Evolutionary conservation across 495 filamentous ascomycete genomes (phyloP).

Genomic region (Lepraria neglecta): DNA sequence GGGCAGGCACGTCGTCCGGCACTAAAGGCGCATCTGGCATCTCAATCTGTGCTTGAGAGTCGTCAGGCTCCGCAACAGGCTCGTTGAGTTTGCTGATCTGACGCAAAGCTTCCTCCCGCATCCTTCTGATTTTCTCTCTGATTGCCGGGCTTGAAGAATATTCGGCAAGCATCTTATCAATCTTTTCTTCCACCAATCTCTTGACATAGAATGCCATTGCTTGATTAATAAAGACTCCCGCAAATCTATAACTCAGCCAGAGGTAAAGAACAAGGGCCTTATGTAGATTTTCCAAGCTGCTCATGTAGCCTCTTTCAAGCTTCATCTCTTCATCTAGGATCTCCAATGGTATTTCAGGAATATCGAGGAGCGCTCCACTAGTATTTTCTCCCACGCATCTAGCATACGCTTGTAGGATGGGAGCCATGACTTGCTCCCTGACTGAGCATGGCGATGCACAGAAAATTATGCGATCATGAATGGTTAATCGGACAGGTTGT

Average conservation of each 20-base stretch:
- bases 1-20: neutral
- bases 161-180: constrained; percentile 58
- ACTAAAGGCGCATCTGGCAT: constrained; percentile 7
- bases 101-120: constrained; percentile 23
- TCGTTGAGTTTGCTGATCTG: constrained; percentile 18
- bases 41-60: neutral
- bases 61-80: constrained; percentile 2
- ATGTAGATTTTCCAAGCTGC: constrained; percentile 67
- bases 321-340: constrained; percentile 52
- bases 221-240: constrained; percentile 74
- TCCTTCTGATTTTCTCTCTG: constrained; percentile 27
- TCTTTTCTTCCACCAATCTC: constrained; percentile 65
- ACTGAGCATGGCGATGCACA: constrained; percentile 57
- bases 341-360: constrained; percentile 58
- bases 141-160: constrained; percentile 47
- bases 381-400: constrained; percentile 57
- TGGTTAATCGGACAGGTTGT: constrained; percentile 56
- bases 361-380: constrained; percentile 59
- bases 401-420: constrained; percentile 54
- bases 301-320: constrained; percentile 48
- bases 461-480: constrained; percentile 68
- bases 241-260: constrained; percentile 70
- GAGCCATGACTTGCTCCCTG: constrained; percentile 32
- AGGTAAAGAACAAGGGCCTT: constrained; percentile 76
- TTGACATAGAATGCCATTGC: constrained; percentile 76